Base-by-base conservation (phyloP, 371 early-diverging fungal genomes). In the Mucor indicus region DNA sequence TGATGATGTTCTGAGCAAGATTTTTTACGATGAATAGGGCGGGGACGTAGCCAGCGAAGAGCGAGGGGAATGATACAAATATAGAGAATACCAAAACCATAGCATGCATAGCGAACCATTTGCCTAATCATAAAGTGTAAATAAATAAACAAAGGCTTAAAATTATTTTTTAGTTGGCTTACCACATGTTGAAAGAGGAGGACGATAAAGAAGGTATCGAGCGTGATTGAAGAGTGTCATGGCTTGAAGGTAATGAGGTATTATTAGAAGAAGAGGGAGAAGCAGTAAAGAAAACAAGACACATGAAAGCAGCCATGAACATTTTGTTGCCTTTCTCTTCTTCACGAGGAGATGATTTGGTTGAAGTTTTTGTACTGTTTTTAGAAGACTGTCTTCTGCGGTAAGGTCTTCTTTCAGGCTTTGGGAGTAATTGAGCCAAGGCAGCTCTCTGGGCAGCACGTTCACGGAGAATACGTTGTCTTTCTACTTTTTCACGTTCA, bases 281-380 rank as follows among this genome's bases (percentile, higher is more conserved):
- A 10, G 67, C 42, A 9, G 67, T 51, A 46, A 68, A 75, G 45
- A 68, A 59, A 22, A 64, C 55, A 27, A 70, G 43, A 41, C 64
- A 62, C 68, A 69, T 64, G 40, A 64, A 69, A 16, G 65, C 60
- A 23, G 70, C 68, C 68, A 67, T 69, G 44, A 73, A 62, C 50
- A 55, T 55, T 23, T 55, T 55, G 38, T 36, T 47, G 9, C 29
- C 45, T 13, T 20, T 30, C 16, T 41, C 47, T 22, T 46, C 50
- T 24, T 52, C 51, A 38, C 22, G 31, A 16, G 31, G 24, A 4
- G 29, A 13, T 11, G 58, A 43, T 1, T 16, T 10, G 13, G 27
- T 42, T 23, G 55, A 10, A n/a, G n/a, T n/a, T 4, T 37, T 36
- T 8, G 33, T 32, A 15, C 22, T 42, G 12, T 41, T 36, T 16